Base-by-base conservation (phyloP, 306 rosid species). In the Urtica urens region DNA sequence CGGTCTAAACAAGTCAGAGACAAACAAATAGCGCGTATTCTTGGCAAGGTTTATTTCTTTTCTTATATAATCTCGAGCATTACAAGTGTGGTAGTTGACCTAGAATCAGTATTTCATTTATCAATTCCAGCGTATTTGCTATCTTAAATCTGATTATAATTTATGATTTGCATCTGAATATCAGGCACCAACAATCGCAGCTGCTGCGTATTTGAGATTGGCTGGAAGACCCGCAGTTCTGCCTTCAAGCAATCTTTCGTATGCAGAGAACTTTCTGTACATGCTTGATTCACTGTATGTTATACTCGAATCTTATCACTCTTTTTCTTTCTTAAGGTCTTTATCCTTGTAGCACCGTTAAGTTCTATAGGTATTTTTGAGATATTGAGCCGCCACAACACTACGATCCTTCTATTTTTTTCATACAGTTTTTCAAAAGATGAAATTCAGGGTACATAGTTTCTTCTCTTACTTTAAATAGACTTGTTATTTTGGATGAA, bases 221-320 rank as follows among this genome's bases (percentile, higher is more conserved):
- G 86, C 86, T 17, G 95, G 95, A 76, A 76, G 95, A 57, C 93
- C 88, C 21, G 73, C 95, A 12, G 93, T 86, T 70, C 93, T 86
- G 51, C 95, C 95, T 51, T 79, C 95, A 16, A 81, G 62, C 71
- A 68, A 59, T 49, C 87, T 81, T 53, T 81, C 95, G 38, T 86
- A 78, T 69, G 60, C 95, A 0, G 93, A 86, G 69, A 86, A 81
- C 66, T 78, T 86, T 70, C 60, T 86, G 29, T 86, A 86, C 86
- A 86, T 86, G 96, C 93, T 86, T 38, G 96, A 86, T 66, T 86
- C 96, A 46, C 39, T 78, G 96, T 86, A 81, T 4, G 88, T 69
- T 55, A 13, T 23, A 28, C 33, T 7, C n/a, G 5, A 25, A 41
- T 53, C 20, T 45, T 15, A n/a, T n/a, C n/a, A n/a, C n/a, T 41